These are phyloP conservation scores for Solanum pimpinellifolium DNA, from an alignment of 257 asterid species.

Conservation along the genomic window DNA sequence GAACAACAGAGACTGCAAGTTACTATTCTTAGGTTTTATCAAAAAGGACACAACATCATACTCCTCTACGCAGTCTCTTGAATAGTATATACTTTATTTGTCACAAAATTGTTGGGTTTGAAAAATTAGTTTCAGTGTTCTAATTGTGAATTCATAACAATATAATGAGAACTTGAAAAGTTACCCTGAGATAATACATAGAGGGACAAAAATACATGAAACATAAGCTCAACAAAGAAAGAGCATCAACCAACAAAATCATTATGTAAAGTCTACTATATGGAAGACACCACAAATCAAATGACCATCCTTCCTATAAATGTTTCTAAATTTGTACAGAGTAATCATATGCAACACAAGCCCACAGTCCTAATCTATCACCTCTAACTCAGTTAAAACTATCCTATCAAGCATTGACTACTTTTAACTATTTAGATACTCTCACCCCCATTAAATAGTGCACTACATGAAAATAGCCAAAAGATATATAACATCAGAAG, in stretches of 20 bases:
- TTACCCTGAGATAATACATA: neutral
- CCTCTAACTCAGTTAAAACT: neutral
- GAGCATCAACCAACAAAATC: neutral
- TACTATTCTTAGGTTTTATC: neutral
- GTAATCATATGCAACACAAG: neutral
- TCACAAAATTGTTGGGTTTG: neutral
- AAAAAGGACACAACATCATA: neutral
- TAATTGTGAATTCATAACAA: neutral
- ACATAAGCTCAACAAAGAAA: neutral
- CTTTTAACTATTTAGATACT: neutral
- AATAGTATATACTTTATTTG: neutral
- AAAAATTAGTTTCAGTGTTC: neutral
- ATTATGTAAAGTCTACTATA: neutral
- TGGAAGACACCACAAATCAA: neutral
- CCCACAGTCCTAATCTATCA: neutral
- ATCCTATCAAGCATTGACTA: neutral
- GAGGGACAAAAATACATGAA: neutral
- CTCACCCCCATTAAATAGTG: neutral
- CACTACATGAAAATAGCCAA: neutral
- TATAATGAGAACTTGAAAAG: neutral
- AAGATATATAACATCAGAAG: neutral
- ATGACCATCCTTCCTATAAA: neutral
- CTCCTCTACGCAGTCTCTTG: neutral
- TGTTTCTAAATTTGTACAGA: neutral
- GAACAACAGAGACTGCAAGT: neutral